A percentile compares a stretch with the other conserved stretches of the same genome.
phyloP scores from a whole-genome alignment of 192 early-diverging fungal genomes.

The Coemansia sp. region DNA sequence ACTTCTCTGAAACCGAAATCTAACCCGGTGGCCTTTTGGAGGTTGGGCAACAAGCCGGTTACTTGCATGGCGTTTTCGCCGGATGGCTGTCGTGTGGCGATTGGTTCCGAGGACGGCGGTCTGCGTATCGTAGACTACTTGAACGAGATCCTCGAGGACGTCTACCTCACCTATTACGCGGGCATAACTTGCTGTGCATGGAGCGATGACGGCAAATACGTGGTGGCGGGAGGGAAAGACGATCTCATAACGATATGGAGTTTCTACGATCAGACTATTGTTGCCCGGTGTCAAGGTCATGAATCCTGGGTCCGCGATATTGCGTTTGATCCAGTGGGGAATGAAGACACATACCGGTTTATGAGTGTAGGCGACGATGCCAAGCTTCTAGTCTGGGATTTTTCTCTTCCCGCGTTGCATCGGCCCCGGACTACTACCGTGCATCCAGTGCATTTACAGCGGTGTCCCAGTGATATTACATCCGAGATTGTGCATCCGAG shows the following conservation, averaged over 20 bases:
- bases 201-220: slow-evolving; percentile 88
- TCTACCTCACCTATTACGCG: slow-evolving; percentile 84
- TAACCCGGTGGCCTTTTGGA: slow-evolving; percentile 87
- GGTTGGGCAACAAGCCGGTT: slow-evolving; percentile 68
- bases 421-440: slow-evolving; percentile 62
- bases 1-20: slow-evolving; percentile 67
- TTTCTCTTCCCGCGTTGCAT: slow-evolving; percentile 76
- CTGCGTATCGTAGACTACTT: slow-evolving; percentile 79
- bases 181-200: slow-evolving; percentile 85
- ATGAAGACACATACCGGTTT: slow-evolving; percentile 82
- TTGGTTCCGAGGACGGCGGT: slow-evolving; percentile 77
- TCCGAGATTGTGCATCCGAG: slow-evolving; percentile 25
- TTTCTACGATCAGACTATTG: slow-evolving; percentile 72
- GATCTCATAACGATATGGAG: slow-evolving; percentile 91
- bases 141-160: slow-evolving; percentile 72
- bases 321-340: slow-evolving; percentile 78
- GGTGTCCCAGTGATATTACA: not conserved
- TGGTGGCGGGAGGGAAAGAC: slow-evolving; percentile 90
- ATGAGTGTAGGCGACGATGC: slow-evolving; percentile 92
- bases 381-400: slow-evolving; percentile 91
- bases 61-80: slow-evolving; percentile 85
- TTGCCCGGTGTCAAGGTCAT: slow-evolving; percentile 91
- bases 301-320: slow-evolving; percentile 87
- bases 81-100: slow-evolving; percentile 78
- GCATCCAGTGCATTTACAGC: slow-evolving; percentile 13